These are phyloP conservation scores for Rutidosis leptorrhynchoides DNA, from an alignment of 129 eudicot species.

Conservation along the genomic window DNA sequence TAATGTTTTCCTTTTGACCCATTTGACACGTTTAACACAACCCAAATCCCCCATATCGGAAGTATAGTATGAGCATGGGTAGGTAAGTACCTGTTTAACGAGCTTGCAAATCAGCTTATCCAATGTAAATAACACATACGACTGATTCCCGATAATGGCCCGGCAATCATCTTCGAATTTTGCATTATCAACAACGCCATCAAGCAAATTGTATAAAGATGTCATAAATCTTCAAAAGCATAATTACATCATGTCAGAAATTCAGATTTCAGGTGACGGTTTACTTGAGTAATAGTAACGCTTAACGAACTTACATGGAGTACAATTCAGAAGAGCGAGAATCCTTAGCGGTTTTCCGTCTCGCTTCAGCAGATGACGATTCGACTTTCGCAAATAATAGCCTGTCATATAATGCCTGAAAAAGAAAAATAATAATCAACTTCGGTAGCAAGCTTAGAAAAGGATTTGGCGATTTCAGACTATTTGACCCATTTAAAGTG, in stretches of 20 bases:
- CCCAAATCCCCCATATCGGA: background rate
- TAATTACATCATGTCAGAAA: slow-evolving; percentile 6
- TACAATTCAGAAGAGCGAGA: slow-evolving; percentile 52
- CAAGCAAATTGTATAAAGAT: slow-evolving; percentile 75
- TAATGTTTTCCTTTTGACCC: background rate
- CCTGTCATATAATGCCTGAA: slow-evolving; percentile 77
- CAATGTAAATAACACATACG: slow-evolving; percentile 88
- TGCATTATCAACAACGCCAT: slow-evolving; percentile 83
- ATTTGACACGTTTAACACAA: background rate
- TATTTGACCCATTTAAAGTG: background rate
- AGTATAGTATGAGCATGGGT: background rate
- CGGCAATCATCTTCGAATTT: slow-evolving; percentile 97
- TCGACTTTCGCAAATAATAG: slow-evolving; percentile 61
- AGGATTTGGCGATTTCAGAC: background rate
- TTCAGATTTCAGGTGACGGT: slow-evolving; percentile 7
- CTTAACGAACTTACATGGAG: slow-evolving; percentile 47
- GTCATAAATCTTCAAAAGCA: slow-evolving; percentile 68
- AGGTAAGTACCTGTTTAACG: slow-evolving; percentile 72
- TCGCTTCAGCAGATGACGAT: slow-evolving; percentile 50
- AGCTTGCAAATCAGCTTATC: slow-evolving; percentile 90
- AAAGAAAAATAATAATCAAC: background rate
- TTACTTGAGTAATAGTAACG: slow-evolving; percentile 1
- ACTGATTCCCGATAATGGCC: slow-evolving; percentile 84
- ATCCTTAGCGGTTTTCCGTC: slow-evolving; percentile 56
- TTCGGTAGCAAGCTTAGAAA: too few relatives aligned